Evolutionary conservation across 352 stramenopile species (phyloP), one percentile per base, ranked within the genome.

Genomic region (Phytophthora citrophthora): DNA sequence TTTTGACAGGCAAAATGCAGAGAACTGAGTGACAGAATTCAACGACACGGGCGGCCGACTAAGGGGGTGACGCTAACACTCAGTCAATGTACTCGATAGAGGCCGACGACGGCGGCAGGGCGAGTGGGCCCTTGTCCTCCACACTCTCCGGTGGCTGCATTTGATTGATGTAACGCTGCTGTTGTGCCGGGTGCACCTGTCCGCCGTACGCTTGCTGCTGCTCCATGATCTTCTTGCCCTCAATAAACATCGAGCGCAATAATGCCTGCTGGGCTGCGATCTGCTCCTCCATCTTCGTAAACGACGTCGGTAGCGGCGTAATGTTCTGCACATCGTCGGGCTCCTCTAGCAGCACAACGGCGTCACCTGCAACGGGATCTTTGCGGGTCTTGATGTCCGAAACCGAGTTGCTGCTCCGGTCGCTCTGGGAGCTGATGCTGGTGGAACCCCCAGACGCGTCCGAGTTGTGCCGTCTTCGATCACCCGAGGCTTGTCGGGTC

Each of bases 141-240:
- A 78, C 38, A 29, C 61, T 60, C 56, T 64, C 57, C 8, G 57
- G 27, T 23, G 56, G 46, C 40, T 59, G 64, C 54, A 69, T 78
- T 31, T 74, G 69, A 44, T 65, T 62, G 23, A 77, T 43, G 65
- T 81, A 81, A 20, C 60, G 70, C 43, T 73, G 72, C 49, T 81
- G 67, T 27, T 79, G 72, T 13, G 61, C 68, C 8, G 68, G 68
- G 31, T 72, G 64, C 20, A 77, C 57, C 41, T 77, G 68, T 47
- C 62, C 58, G 16, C 61, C 52, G 45, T 74, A 70, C 27, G 45
- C 16, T 54, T 78, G 56, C 66, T 81, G 48, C 45, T 88, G 64
- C 58, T 88, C 58, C 81, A 90, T 89, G 32, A 92, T 90, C 69
- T 89, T 89, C 59, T 90, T 76, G 50, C 83, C 83, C 49, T 92